A percentile compares a stretch with the other conserved stretches of the same genome.
These are phyloP conservation scores for Claviceps sp. DNA, from an alignment of 2,329 filamentous ascomycete genomes.

Conservation along the genomic window DNA sequence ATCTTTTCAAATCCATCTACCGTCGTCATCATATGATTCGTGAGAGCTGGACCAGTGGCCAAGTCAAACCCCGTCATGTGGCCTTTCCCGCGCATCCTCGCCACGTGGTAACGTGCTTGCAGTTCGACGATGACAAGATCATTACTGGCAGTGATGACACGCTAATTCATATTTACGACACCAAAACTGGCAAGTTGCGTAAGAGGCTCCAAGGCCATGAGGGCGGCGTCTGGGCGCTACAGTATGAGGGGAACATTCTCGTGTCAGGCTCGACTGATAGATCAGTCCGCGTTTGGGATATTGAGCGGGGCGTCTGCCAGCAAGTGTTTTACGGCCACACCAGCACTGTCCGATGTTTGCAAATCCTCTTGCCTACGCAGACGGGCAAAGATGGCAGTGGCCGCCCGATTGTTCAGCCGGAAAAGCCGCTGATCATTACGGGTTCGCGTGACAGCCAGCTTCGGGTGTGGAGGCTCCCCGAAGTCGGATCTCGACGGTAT, in stretches of 20 bases:
- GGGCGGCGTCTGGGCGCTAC: constrained; percentile 92
- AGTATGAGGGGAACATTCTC: constrained; percentile 88
- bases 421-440: constrained; percentile 91
- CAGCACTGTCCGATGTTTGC: constrained; percentile 87
- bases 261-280: constrained; percentile 94
- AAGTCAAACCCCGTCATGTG: constrained; percentile 75
- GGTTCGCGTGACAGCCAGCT: constrained; percentile 90
- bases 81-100: constrained; percentile 93
- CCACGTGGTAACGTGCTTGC: constrained; percentile 93
- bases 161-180: constrained; percentile 95
- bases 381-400: constrained; percentile 61
- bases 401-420: constrained; percentile 73
- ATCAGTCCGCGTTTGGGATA: constrained; percentile 99
- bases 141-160: constrained; percentile 96
- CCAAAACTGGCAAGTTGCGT: constrained; percentile 76
- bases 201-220: constrained; percentile 85
- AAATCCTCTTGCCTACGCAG: constrained; percentile 80
- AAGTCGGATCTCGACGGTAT: constrained; percentile 61
- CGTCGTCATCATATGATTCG: constrained; percentile 84
- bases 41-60: constrained; percentile 80
- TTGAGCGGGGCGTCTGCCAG: constrained; percentile 80
- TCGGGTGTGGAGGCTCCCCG: constrained; percentile 85
- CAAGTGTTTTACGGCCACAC: constrained; percentile 97
- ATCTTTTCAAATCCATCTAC: constrained; percentile 94
- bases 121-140: constrained; percentile 97